phyloP scores from a whole-genome alignment of 495 filamentous ascomycete species.

The Venustampulla echinocandica region DNA sequence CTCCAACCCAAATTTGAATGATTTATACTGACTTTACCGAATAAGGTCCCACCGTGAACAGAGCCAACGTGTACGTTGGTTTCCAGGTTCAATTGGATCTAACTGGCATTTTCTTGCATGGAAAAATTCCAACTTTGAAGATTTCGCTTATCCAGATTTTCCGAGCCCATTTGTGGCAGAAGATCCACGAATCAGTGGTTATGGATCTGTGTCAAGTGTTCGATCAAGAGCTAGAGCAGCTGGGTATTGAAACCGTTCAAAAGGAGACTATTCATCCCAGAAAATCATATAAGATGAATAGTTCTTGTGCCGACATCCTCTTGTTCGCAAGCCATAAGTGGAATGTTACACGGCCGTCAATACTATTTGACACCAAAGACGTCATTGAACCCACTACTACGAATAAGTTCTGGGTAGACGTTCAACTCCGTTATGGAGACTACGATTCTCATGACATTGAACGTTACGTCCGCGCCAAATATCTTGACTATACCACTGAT shows the following conservation, averaged over 20 bases:
- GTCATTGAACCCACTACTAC: conserved; percentile 89
- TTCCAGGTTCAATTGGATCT: conserved; percentile 99
- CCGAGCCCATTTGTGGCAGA: conserved; percentile 99
- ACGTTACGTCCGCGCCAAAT: conserved; percentile 95
- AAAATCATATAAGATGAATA: conserved; percentile 99
- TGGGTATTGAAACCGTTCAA: conserved; percentile 97
- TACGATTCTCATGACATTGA: conserved; percentile 99
- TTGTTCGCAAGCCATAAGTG: conserved; percentile 98
- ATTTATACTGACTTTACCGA: neutral
- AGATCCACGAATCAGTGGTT: conserved; percentile 98
- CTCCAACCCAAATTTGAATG: neutral
- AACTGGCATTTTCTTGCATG: conserved; percentile 98
- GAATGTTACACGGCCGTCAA: conserved; percentile 90
- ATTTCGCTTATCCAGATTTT: conserved; percentile 99
- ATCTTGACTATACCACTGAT: conserved; percentile 97
- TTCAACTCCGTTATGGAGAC: conserved; percentile 95
- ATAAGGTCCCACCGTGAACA: conserved; percentile 54
- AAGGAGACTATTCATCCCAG: conserved; percentile 99
- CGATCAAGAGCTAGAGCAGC: conserved; percentile 90
- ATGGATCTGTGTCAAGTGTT: conserved; percentile 99
- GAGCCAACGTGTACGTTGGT: conserved; percentile 81
- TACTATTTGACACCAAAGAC: conserved; percentile 95
- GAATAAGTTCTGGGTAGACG: conserved; percentile 99
- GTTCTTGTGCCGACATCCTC: conserved; percentile 95
- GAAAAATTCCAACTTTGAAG: conserved; percentile 97